Base-by-base conservation (phyloP, 805 yeast species). In the Kodamaea laetipori region DNA sequence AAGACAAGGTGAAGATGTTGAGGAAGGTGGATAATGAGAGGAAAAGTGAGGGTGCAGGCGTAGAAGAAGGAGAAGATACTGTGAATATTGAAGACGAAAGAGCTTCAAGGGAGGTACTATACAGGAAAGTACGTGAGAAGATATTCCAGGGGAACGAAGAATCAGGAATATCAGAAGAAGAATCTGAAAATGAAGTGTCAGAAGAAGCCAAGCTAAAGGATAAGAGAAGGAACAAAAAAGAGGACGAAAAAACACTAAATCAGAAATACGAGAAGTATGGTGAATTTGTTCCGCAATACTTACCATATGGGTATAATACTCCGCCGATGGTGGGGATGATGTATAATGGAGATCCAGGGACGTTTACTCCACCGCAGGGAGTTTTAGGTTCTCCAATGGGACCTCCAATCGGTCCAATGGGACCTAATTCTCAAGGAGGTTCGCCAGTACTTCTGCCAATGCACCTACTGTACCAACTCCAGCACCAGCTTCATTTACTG, bases 21-120 rank as follows among this genome's bases (percentile, higher is more conserved):
- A 33, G 19, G 19, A 33, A 19, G 26, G 16, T 17, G 12, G 37
- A 9, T 4, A 23, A 21, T 13, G 49, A 35, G 28, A 26, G 9
- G 24, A 38, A 13, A 10, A 21, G n/a, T 4, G 41, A 28, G 39
- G 41, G n/a, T 24, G 19, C 17, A 16, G 31, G n/a, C 34, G 19
- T 4, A 39, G 47, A 34, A 27, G 38, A 23, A 53, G 43, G 36
- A 13, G 34, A 15, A 13, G 17, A 7, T 9, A 30, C 37, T 8
- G 45, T 58, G 6, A 69, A 55, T 31, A 57, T 67, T 6, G 73
- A 66, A 41, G 50, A 53, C 4, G 69, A 65, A 32, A 55, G 71
- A 25, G 62, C 71, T 6, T 58, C 70, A 3, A 70, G 70, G 46
- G 79, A 74, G 50, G 70, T 66, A 31, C 52, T 63, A 26, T 77